A percentile compares a stretch with the other conserved stretches of the same genome.
These are phyloP conservation scores for Kwoniella mangroviensis DNA, from an alignment of 768 basidiomycete genomes.

Conservation along the genomic window DNA sequence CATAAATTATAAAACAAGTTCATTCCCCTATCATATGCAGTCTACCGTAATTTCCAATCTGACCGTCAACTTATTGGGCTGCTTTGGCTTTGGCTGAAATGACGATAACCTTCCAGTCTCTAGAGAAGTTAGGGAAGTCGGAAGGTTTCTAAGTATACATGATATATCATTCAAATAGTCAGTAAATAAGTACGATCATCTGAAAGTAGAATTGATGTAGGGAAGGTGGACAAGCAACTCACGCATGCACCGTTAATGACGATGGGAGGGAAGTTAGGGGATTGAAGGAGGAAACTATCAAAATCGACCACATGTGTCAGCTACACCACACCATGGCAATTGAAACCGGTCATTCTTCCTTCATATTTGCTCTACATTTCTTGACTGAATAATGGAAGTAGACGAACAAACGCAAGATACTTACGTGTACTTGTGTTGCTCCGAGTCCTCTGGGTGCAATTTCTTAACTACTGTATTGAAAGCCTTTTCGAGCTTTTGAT, in stretches of 20 bases:
- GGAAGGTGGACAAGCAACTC: conserved; percentile 3
- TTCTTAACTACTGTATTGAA: conserved; percentile 15
- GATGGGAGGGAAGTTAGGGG: conserved; percentile 12
- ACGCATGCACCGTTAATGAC: conserved; percentile 21
- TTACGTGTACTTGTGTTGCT: conserved; percentile 25
- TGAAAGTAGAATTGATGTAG: no score
- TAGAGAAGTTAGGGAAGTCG: conserved; percentile 25
- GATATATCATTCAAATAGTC: neutral
- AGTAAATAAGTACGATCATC: no score
- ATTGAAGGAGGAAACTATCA: conserved; percentile 14
- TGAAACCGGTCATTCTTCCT: no score
- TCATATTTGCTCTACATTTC: no score
- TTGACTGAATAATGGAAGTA: no score
- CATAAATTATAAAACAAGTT: neutral
- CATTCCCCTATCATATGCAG: neutral
- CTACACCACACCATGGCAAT: neutral
- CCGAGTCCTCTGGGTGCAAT: conserved; percentile 19
- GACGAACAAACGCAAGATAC: neutral
- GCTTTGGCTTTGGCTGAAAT: conserved; percentile 15
- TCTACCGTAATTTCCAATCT: neutral
- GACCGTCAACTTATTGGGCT: neutral
- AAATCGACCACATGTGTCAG: neutral
- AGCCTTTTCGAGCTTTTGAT: conserved; percentile 17
- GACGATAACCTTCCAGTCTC: conserved; percentile 25
- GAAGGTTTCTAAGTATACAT: conserved; percentile 7